These are phyloP conservation scores for Coniosporium tulheliwenetii DNA, from an alignment of 2,329 filamentous ascomycete genomes.

Conservation along the genomic window DNA sequence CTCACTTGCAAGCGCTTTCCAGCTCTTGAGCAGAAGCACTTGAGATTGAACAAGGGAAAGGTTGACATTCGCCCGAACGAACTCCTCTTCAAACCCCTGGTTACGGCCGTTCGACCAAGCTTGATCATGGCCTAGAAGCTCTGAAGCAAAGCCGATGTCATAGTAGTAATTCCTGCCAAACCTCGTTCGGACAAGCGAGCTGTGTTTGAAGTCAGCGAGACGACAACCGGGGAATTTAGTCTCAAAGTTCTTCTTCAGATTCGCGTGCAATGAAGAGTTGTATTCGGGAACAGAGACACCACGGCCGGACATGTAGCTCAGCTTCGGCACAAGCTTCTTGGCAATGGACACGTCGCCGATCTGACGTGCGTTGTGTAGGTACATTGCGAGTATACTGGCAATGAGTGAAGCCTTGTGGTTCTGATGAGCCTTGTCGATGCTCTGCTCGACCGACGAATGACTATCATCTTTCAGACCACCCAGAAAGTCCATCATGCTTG, in stretches of 20 bases:
- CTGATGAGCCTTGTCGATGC: constrained; percentile 23
- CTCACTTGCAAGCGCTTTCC: constrained; percentile 78
- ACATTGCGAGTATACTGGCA: constrained; percentile 79
- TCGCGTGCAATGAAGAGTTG: constrained; percentile 73
- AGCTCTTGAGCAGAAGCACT: constrained; percentile 70
- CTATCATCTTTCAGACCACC: constrained; percentile 26
- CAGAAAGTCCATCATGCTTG: constrained; percentile 56
- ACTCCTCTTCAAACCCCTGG: constrained; percentile 66
- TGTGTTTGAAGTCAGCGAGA: constrained; percentile 68
- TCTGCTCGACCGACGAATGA: constrained; percentile 1
- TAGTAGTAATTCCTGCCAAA: constrained; percentile 76
- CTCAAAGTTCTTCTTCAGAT: constrained; percentile 73
- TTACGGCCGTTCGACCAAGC: constrained; percentile 52
- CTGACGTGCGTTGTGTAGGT: constrained; percentile 74
- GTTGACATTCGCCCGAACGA: constrained; percentile 78
- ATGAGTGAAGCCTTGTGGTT: constrained; percentile 55
- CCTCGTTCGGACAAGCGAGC: constrained; percentile 44
- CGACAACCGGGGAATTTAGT: constrained; percentile 58
- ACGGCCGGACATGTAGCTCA: constrained; percentile 67
- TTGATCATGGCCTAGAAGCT: constrained; percentile 60
- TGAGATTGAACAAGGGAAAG: constrained; percentile 86
- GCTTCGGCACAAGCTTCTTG: constrained; percentile 53
- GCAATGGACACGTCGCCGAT: constrained; percentile 52
- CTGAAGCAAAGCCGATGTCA: constrained; percentile 57
- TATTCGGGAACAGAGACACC: constrained; percentile 69